Percentiles rank a stretch among this genome's conserved stretches.
These are phyloP conservation scores for Lizanozyma gosingica DNA, from an alignment of 1,139 yeast species.

Conservation along the genomic window DNA sequence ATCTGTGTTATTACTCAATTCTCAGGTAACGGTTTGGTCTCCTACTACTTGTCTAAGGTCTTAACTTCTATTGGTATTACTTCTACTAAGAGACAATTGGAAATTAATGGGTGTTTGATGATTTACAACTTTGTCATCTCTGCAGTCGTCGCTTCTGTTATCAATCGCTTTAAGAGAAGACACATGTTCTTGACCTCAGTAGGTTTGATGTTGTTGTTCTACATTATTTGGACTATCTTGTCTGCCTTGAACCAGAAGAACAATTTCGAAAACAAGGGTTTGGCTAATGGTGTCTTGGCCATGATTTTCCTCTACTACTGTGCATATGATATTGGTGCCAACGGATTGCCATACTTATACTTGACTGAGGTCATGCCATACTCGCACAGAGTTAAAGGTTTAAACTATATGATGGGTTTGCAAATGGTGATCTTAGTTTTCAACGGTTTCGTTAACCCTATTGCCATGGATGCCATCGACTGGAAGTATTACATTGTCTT, in stretches of 20 bases:
- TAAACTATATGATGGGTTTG: conserved; percentile 20
- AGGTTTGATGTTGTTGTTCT: conserved; percentile 27
- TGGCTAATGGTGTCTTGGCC: conserved; percentile 38
- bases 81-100: conserved; percentile 30
- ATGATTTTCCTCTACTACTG: conserved; percentile 35
- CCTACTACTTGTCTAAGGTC: conserved; percentile 41
- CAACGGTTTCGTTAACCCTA: conserved; percentile 25
- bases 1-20: conserved; percentile 35
- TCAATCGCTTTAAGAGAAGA: conserved; percentile 29
- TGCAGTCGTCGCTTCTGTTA: conserved; percentile 18
- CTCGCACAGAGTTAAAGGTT: conserved; percentile 37
- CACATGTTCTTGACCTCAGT: conserved; percentile 27
- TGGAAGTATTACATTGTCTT: conserved; percentile 25
- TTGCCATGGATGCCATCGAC: conserved; percentile 23
- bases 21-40: conserved; percentile 44
- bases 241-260: conserved; percentile 32
- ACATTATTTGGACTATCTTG: conserved; percentile 30
- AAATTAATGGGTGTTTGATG: conserved; percentile 39
- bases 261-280: conserved; percentile 21
- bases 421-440: conserved; percentile 15
- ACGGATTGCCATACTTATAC: conserved; percentile 31
- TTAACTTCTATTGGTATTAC: conserved; percentile 43
- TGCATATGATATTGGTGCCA: conserved; percentile 29
- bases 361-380: conserved; percentile 38
- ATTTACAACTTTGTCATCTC: conserved; percentile 32